Conservation (phyloP, 1,284 basidiomycete species). For the Papiliotrema laurentii region DNA sequence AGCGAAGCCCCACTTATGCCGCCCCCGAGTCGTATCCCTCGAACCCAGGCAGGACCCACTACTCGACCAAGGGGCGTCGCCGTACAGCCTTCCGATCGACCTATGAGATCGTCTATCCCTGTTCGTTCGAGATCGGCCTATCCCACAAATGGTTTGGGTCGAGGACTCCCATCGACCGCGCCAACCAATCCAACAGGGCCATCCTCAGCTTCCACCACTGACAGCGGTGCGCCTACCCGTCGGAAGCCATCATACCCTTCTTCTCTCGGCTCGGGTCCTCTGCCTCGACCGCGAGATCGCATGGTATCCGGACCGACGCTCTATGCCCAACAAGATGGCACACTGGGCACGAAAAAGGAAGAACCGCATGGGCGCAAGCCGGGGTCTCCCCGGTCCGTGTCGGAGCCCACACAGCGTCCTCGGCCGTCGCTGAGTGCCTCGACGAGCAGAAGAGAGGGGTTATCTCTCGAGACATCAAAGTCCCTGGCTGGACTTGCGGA, state of each 20-base stretch:
- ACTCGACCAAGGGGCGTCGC: background rate
- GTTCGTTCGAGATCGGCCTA: background rate
- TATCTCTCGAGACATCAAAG: conserved; percentile 33
- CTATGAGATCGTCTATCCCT: background rate
- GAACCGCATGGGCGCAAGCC: background rate
- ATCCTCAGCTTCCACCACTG: background rate
- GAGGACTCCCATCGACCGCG: conserved; percentile 1
- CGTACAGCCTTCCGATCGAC: background rate
- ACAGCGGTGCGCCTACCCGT: background rate
- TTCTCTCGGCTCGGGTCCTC: conserved; percentile 34
- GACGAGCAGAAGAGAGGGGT: conserved; percentile 26
- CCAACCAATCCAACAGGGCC: background rate
- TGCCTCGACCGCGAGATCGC: conserved; percentile 25
- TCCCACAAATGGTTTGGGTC: background rate
- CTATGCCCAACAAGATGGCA: conserved; percentile 10
- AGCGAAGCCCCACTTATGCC: background rate
- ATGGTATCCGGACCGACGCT: conserved; percentile 40
- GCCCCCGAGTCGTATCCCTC: conserved; percentile 1
- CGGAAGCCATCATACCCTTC: conserved; percentile 42
- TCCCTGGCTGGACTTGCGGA: conserved; percentile 36
- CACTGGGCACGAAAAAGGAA: conserved; percentile 1
- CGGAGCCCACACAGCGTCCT: conserved; percentile 16
- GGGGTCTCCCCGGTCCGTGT: conserved; percentile 22
- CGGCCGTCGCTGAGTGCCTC: conserved; percentile 11
- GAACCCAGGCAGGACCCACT: background rate